These are phyloP conservation scores for Brassica balearica DNA, from an alignment of 441 rosid species.

Conservation along the genomic window DNA sequence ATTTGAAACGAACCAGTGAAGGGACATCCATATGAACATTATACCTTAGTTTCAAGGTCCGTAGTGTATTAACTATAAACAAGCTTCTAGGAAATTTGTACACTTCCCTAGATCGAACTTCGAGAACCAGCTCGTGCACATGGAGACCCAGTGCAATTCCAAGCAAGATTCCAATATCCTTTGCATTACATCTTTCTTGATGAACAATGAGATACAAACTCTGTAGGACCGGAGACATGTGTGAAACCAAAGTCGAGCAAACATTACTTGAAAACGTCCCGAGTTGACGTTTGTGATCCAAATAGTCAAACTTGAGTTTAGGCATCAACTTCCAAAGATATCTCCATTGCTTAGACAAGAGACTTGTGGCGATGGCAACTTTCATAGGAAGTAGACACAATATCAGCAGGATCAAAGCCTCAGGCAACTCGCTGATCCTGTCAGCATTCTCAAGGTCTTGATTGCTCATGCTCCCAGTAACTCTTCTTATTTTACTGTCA, in stretches of 20 bases:
- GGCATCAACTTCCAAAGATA: background rate
- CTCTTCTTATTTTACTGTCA: background rate
- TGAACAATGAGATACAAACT: background rate
- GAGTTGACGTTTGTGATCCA: background rate
- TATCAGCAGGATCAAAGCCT: background rate
- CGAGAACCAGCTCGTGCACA: conserved; percentile 1
- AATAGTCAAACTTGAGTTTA: conserved; percentile 4
- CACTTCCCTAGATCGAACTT: background rate
- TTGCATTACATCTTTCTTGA: background rate
- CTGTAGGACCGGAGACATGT: conserved; percentile 3
- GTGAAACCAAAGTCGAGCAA: background rate
- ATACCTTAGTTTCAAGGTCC: background rate
- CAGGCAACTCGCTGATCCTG: background rate
- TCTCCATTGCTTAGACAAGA: background rate
- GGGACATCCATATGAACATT: background rate
- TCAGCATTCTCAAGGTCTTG: background rate
- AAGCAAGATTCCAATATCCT: conserved; percentile 2
- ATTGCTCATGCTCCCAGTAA: background rate
- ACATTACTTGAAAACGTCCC: background rate
- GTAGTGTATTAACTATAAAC: background rate
- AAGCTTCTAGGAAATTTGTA: background rate
- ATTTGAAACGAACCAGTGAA: background rate
- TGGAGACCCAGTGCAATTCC: conserved; percentile 1
- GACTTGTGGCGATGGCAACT: background rate
- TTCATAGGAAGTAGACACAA: conserved; percentile 9